Evolutionary conservation across 495 filamentous ascomycete species (phyloP), one percentile per base, ranked within the genome.

Genomic region (Xylaria scruposa): DNA sequence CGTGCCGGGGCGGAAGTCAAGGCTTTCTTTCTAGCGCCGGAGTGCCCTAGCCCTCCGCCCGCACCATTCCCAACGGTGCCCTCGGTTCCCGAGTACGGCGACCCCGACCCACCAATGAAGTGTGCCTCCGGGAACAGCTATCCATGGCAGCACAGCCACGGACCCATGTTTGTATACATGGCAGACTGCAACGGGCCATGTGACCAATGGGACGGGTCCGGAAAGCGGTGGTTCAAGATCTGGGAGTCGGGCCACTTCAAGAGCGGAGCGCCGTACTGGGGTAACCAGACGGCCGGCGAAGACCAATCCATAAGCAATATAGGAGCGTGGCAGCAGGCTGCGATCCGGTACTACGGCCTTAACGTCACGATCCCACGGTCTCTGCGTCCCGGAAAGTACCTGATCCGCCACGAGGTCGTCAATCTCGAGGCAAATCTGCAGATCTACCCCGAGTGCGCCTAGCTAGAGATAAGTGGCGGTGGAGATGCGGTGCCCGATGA

Each of bases 191-290:
- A 75, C 7, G 78, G 73, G 24, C 73, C 74, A 8, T 85, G 84
- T 62, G 51, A 71, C 4, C 72, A 77, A 38, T 82, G 80, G 74
- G 78, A 81, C 33, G 77, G 83, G 31, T 74, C 67, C 8, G 77
- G 75, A 4, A 80, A 80, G 26, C 73, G 74, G 17, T 87, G 85
- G 85, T 87, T 87, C 76, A 87, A 87, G 78, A 85, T 86, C 60
- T 73, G 67, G 66, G 72, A 73, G 60, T 19, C 72, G 17, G 67
- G 67, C 2, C 58, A 70, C 21, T 46, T 29, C 13, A 46, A 46
- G 42, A 46, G 42, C 15, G 13, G 42, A 15, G 42, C 42, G 42
- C 42, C 42, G 15, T 46, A 17, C 42, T 46, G 42, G 42, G 42
- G 15, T 3, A 5, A 17, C 13, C 42, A 17, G 42, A 46, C 42